Percentiles rank a stretch among this genome's conserved stretches.
Conservation (phyloP, 2,329 filamentous ascomycete genomes). For the Cladophialophora carrionii region DNA sequence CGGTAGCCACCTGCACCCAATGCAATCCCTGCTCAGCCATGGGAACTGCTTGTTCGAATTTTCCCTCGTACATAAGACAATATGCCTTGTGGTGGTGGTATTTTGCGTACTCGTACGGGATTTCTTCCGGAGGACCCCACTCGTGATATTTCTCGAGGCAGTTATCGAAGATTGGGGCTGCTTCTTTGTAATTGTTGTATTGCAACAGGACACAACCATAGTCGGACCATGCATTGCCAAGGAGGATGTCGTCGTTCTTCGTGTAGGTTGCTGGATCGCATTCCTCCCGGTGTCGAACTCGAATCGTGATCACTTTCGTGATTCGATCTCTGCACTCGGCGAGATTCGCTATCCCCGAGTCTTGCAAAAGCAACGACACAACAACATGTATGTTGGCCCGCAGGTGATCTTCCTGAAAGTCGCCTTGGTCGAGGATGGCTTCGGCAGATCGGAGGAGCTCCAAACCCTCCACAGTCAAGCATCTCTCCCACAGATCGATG, state of each 20-base stretch:
- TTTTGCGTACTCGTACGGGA: slow-evolving; percentile 10
- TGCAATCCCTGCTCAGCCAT: slow-evolving; percentile 3
- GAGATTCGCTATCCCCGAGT: slow-evolving; percentile 5
- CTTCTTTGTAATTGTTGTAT: slow-evolving; percentile 7
- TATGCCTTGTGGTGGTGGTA: slow-evolving; percentile 9
- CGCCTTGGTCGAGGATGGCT: slow-evolving; percentile 1
- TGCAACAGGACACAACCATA: slow-evolving; percentile 1
- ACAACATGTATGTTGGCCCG: slow-evolving; percentile 9
- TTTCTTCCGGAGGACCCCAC: slow-evolving; percentile 7
- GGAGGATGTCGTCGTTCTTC: slow-evolving; percentile 4
- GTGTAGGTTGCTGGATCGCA: slow-evolving; percentile 1
- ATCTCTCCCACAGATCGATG: slow-evolving; percentile 11
- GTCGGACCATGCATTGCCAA: slow-evolving; percentile 7
- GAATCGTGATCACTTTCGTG: not conserved
- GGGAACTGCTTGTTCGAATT: slow-evolving; percentile 1
- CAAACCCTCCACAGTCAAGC: slow-evolving; percentile 3
- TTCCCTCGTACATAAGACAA: slow-evolving; percentile 7
- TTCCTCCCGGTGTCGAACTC: not conserved
- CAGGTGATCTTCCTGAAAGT: not conserved
- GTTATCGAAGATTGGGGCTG: not conserved
- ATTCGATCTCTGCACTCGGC: not conserved
- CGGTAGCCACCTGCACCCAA: slow-evolving; percentile 2
- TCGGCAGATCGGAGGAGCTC: slow-evolving; percentile 2
- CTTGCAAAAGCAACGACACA: not conserved
- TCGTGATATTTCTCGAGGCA: slow-evolving; percentile 5